phyloP scores from a whole-genome alignment of 164 flowering plant genomes.

The Nymphaea thermarum region DNA sequence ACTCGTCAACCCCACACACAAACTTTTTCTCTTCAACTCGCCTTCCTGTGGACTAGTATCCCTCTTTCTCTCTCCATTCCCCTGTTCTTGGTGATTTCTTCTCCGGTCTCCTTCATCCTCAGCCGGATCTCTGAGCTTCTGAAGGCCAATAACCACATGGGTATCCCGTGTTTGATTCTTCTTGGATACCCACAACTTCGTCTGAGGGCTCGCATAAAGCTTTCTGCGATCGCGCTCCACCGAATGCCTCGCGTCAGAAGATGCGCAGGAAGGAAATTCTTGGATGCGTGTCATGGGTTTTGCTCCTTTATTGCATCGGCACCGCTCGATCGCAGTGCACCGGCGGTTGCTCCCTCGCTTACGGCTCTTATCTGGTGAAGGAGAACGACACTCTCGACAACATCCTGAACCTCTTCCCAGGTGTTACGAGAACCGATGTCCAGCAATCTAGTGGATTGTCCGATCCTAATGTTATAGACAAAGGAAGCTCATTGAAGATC shows the following conservation, averaged over 20 bases:
- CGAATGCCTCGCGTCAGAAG: neutral
- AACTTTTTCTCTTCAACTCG: no score
- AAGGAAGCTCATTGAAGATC: conserved; percentile 21
- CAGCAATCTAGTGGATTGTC: conserved; percentile 18
- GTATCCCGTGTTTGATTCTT: no score
- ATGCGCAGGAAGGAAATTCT: neutral
- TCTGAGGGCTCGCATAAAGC: neutral
- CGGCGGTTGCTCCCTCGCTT: conserved; percentile 30
- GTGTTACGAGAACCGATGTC: conserved; percentile 1
- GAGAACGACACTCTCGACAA: conserved; percentile 19
- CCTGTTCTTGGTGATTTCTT: no score
- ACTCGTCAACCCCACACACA: no score
- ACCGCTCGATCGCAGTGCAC: neutral
- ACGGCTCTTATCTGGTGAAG: conserved; percentile 56
- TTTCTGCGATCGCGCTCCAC: neutral
- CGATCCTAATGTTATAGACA: conserved; percentile 19
- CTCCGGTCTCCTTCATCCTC: no score
- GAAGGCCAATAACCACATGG: no score
- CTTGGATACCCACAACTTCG: neutral
- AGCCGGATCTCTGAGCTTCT: no score
- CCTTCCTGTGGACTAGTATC: no score
- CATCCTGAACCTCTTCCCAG: neutral
- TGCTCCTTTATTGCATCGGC: neutral
- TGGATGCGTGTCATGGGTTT: neutral
- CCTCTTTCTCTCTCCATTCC: no score